These are phyloP conservation scores for Dactylonectria estremocensis DNA, from an alignment of 2,329 filamentous ascomycete genomes.

Conservation along the genomic window DNA sequence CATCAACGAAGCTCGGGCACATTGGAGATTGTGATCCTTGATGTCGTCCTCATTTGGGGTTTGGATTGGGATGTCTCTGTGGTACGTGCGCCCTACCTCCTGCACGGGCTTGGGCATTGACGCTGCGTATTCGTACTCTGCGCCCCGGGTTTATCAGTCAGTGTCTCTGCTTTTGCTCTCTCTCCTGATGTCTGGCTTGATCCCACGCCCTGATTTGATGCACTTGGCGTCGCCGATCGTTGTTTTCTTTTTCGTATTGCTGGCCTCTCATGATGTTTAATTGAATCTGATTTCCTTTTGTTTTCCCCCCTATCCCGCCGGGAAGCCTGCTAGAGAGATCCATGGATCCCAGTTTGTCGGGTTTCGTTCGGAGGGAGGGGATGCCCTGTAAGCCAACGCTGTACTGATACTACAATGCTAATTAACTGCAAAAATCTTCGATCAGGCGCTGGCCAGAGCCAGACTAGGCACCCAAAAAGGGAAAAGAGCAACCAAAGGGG, in stretches of 20 bases:
- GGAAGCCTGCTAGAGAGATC: not conserved
- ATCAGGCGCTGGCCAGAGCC: not conserved
- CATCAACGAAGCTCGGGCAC: too few species aligned
- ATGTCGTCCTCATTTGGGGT: not conserved
- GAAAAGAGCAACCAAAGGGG: not conserved
- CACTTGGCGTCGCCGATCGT: constrained; percentile 3
- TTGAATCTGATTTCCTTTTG: not conserved
- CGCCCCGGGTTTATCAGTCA: constrained; percentile 1
- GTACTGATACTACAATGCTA: not conserved
- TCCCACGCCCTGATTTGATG: not conserved
- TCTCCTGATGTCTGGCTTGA: constrained; percentile 13
- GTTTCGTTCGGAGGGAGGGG: not conserved
- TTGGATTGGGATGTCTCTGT: not conserved
- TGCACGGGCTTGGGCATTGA: not conserved
- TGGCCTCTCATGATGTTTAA: not conserved
- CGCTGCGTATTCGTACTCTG: constrained; percentile 28
- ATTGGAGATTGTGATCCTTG: not conserved
- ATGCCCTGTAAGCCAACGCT: not conserved
- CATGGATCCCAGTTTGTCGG: constrained; percentile 1
- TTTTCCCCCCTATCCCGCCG: not conserved
- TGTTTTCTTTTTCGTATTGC: not conserved
- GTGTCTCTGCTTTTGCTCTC: constrained; percentile 10
- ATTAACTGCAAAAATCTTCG: too few species aligned
- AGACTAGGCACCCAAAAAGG: not conserved
- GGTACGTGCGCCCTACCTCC: constrained; percentile 1